Percentiles rank a stretch among this genome's conserved stretches.
Evolutionary conservation across 106 monocot species (phyloP).

Genomic region (Iris macrosiphon): DNA sequence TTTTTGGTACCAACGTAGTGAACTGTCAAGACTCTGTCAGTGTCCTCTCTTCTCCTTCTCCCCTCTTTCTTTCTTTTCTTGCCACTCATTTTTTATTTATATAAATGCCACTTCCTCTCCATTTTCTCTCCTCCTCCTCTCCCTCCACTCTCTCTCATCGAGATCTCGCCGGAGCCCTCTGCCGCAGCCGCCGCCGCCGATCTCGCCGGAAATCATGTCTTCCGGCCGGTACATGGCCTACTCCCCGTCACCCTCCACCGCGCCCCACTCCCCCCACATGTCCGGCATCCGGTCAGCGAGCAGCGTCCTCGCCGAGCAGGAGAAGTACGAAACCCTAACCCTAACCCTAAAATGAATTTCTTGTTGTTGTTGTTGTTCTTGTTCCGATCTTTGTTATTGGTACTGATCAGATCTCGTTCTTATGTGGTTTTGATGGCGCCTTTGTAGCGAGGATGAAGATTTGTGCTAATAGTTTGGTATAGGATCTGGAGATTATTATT

Average conservation of each 20-base stretch:
- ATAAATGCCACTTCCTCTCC: no score
- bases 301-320: slow-evolving; percentile 59
- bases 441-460: no score
- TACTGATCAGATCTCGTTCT: not conserved
- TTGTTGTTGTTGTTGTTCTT: no score
- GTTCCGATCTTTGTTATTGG: no score
- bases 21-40: no score
- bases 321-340: slow-evolving; percentile 48
- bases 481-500: no score
- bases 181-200: not conserved
- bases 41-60: not conserved
- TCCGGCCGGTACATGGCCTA: slow-evolving; percentile 70
- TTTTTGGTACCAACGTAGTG: no score
- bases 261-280: slow-evolving; percentile 51
- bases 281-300: slow-evolving; percentile 46
- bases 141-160: slow-evolving; percentile 6
- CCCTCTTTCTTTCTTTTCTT: not conserved
- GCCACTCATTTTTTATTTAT: no score
- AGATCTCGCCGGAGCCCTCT: slow-evolving; percentile 19
- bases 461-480: no score
- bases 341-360: not conserved
- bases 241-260: slow-evolving; percentile 64
- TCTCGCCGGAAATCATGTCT: slow-evolving; percentile 25
- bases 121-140: slow-evolving; percentile 17
- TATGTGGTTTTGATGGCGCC: no score